Evolutionary conservation across 805 yeast species (phyloP).

Genomic region (Hyphopichia homilentoma): DNA sequence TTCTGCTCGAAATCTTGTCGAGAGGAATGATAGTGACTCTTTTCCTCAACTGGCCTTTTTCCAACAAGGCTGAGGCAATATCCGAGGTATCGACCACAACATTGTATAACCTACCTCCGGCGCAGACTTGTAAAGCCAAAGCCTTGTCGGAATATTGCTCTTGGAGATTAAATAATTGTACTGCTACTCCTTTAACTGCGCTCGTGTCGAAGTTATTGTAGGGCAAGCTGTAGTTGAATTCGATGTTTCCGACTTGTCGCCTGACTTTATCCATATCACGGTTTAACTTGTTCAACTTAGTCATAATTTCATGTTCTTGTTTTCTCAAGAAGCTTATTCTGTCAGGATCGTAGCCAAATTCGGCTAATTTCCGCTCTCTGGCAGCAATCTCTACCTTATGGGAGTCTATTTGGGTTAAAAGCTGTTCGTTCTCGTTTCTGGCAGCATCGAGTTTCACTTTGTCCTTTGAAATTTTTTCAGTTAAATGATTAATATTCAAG

Average conservation of each 20-base stretch:
- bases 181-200: conserved; percentile 84
- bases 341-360: conserved; percentile 56
- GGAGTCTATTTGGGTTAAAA: conserved; percentile 40
- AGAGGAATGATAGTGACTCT: conserved; percentile 91
- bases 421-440: conserved; percentile 39
- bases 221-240: conserved; percentile 70
- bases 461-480: conserved; percentile 47
- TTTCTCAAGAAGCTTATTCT: conserved; percentile 41
- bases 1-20: conserved; percentile 71
- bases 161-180: conserved; percentile 69
- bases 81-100: conserved; percentile 86
- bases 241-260: conserved; percentile 67
- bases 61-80: conserved; percentile 79
- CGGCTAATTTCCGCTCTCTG: conserved; percentile 41
- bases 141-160: conserved; percentile 58
- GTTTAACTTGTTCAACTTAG: conserved; percentile 40
- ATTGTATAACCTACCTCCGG: conserved; percentile 87
- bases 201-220: conserved; percentile 52
- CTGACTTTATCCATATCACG: conserved; percentile 52
- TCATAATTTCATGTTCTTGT: conserved; percentile 42
- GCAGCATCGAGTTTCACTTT: conserved; percentile 53
- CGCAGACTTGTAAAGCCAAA: conserved; percentile 86
- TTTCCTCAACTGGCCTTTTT: conserved; percentile 70
- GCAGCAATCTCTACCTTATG: conserved; percentile 35
- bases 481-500: conserved; percentile 55